Evolutionary conservation across 495 filamentous ascomycete genomes (phyloP).

Genomic region (Haplographium delicatum): DNA sequence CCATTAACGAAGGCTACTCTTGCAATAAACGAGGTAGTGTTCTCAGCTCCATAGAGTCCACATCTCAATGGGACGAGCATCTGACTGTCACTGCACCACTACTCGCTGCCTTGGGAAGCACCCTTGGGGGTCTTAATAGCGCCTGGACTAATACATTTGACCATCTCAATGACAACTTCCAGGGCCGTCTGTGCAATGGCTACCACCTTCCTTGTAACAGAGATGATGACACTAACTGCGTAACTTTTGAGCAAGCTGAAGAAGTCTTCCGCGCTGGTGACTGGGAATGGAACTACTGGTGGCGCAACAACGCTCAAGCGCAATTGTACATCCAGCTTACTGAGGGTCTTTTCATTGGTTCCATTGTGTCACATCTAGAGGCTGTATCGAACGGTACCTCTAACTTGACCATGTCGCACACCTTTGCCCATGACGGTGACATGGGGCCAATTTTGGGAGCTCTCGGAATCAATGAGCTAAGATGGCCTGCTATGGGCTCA

Average conservation of each 20-base stretch:
- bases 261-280: slow-evolving; percentile 7
- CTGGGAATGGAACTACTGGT: slow-evolving; percentile 12
- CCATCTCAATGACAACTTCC: slow-evolving; percentile 8
- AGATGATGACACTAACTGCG: neutral
- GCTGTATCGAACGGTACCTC: neutral
- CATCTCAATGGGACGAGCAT: slow-evolving; percentile 5
- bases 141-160: slow-evolving; percentile 4
- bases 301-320: too few species aligned
- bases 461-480: slow-evolving; percentile 1
- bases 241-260: neutral
- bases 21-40: neutral
- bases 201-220: slow-evolving; percentile 3
- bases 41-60: neutral
- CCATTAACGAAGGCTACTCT: slow-evolving; percentile 5
- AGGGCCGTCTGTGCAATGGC: slow-evolving; percentile 9
- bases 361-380: neutral
- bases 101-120: neutral
- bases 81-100: neutral
- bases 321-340: slow-evolving; percentile 7
- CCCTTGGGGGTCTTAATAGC: neutral
- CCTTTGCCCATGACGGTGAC: slow-evolving; percentile 1
- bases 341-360: slow-evolving; percentile 3
- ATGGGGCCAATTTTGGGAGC: slow-evolving; percentile 5
- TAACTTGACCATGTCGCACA: neutral
- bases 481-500: slow-evolving; percentile 3